Conservation (phyloP, 257 asterid genomes). For the Solanum chmielewskii region DNA sequence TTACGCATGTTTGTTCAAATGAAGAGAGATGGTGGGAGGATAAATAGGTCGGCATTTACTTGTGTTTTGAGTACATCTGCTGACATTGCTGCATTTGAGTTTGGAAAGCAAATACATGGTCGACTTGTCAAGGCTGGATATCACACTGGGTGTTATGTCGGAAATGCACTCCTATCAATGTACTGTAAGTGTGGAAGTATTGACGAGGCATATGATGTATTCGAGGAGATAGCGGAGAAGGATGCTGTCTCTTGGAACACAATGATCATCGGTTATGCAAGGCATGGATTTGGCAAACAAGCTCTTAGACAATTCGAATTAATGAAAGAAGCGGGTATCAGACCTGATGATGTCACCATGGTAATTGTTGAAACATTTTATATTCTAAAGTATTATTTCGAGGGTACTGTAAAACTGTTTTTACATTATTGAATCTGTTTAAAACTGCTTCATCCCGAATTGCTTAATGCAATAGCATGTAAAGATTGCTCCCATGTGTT, state of each 20-base stretch:
- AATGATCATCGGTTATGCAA: slow-evolving; percentile 74
- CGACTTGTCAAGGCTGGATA: slow-evolving; percentile 62
- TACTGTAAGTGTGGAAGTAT: slow-evolving; percentile 93
- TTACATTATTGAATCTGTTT: neutral
- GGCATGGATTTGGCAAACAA: slow-evolving; percentile 76
- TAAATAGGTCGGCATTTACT: slow-evolving; percentile 58
- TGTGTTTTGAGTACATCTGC: slow-evolving; percentile 78
- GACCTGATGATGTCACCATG: slow-evolving; percentile 89
- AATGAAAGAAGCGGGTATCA: slow-evolving; percentile 41
- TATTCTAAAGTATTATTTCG: neutral
- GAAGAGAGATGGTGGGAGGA: slow-evolving; percentile 55
- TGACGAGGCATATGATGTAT: slow-evolving; percentile 56
- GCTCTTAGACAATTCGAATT: slow-evolving; percentile 55
- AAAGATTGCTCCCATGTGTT: neutral
- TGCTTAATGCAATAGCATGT: neutral
- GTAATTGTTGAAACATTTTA: slow-evolving; percentile 18
- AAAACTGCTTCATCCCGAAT: neutral
- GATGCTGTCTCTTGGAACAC: slow-evolving; percentile 93
- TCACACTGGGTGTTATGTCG: slow-evolving; percentile 66
- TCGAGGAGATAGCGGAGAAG: slow-evolving; percentile 48
- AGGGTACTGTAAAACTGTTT: neutral
- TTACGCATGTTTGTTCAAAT: slow-evolving; percentile 44
- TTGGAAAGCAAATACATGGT: slow-evolving; percentile 87
- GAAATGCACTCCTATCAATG: slow-evolving; percentile 92
- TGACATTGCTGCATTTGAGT: slow-evolving; percentile 70